Evolutionary conservation across 768 basidiomycete genomes (phyloP), one percentile per base, ranked within the genome.

Genomic region (Peribolospora baueri): DNA sequence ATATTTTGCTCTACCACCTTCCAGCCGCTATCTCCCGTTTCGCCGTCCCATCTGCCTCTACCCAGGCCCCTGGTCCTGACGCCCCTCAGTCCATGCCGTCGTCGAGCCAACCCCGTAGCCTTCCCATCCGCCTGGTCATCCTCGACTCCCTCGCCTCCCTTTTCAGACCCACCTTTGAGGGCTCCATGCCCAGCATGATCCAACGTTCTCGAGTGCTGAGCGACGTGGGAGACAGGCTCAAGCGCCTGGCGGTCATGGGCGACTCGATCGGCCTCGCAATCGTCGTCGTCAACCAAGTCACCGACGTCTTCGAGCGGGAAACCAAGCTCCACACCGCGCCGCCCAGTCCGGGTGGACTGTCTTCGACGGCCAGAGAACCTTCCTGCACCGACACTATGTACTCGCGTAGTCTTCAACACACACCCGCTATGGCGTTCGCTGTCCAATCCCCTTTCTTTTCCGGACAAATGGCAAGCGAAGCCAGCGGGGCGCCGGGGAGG

Each of bases 71-170:
- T 61, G 63, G 70, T 38, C 71, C 83, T 14, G 66, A 72, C 8
- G 66, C 79, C 58, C 72, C 84, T 46, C 77, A 81, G 53, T 82
- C 79, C 0, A 70, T 79, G 48, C 68, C 74, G 49, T 72, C 73
- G 0, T 73, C 75, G 10, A 53, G 2, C 75, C 76, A 2, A 72
- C 77, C 50, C 69, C 72, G 46, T 54, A 50, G 42, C 71, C 71
- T 48, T 58, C 85, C 84, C 0, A 70, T 93, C 41, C 80, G 76
- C 54, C 73, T 95, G 10, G 61, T 98, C 51, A 68, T 98, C 54
- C 75, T 98, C 56, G 93, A 98, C 67, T 81, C 86, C 0, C 72
- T 98, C 47, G 79, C 82, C 0, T 84, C 90, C 50, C 74, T 93
- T 11, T 82, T 95, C 62, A 81, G 83, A 60, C 73, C 75, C 0